A percentile compares a stretch with the other conserved stretches of the same genome.
phyloP scores from a whole-genome alignment of 768 basidiomycete genomes.

The Gelatoporia subvermispora region DNA sequence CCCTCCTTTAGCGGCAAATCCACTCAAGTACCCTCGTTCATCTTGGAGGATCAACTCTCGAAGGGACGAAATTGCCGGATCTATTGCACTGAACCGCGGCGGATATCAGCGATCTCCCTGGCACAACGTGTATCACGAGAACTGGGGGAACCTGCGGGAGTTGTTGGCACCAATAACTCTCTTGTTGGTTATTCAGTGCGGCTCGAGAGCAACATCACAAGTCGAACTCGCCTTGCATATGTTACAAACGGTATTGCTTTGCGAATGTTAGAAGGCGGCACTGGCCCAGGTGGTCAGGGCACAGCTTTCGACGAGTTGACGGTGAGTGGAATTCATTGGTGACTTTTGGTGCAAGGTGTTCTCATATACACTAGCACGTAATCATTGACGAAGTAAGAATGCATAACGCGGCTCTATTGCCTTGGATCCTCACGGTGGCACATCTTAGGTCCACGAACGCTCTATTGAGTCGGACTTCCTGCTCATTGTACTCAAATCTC shows the following conservation, averaged over 20 bases:
- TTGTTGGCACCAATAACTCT: conserved; percentile 71
- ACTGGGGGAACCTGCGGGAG: conserved; percentile 77
- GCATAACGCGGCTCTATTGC: neutral
- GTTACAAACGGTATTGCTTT: conserved; percentile 94
- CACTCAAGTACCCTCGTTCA: conserved; percentile 91
- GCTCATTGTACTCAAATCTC: conserved; percentile 84
- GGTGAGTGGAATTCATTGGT: conserved; percentile 36
- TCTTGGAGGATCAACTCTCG: conserved; percentile 84
- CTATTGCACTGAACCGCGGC: conserved; percentile 90
- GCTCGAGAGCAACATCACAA: conserved; percentile 80
- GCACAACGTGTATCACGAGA: conserved; percentile 94
- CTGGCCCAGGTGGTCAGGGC: conserved; percentile 62
- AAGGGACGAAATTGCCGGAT: conserved; percentile 83
- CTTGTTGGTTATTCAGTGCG: conserved; percentile 94
- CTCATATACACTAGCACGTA: conserved; percentile 57
- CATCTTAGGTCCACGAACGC: conserved; percentile 80
- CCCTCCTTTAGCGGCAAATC: conserved; percentile 75
- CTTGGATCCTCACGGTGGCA: neutral
- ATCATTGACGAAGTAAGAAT: conserved; percentile 83
- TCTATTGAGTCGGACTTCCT: conserved; percentile 97
- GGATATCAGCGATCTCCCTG: conserved; percentile 93
- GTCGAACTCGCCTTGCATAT: conserved; percentile 74
- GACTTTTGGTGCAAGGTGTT: neutral
- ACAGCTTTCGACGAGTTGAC: conserved; percentile 92
- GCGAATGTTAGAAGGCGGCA: conserved; percentile 91